Base-by-base conservation (phyloP, 148 eudicot genomes). In the Nepenthes mirabilis region DNA sequence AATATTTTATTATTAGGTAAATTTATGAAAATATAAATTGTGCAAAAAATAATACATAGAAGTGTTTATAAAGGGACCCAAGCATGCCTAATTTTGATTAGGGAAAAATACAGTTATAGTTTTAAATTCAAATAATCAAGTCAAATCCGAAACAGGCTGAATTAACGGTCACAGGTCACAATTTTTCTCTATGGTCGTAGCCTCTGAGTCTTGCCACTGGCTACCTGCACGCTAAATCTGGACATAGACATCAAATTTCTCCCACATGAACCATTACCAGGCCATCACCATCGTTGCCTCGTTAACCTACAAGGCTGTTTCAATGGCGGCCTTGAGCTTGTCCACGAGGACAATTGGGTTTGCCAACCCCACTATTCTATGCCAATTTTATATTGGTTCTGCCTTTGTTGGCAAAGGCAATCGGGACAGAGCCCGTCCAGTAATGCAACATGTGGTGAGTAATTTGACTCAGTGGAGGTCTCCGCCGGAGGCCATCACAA, bases 391-490 rank as follows among this genome's bases (percentile, higher is more conserved):
- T 54, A 86, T 91, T 23, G 98, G 86, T 34, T 60, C 78, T 3
- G 75, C 82, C 48, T 72, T 91, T 79, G 79, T 91, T 37, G 69
- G 62, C 12, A 85, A 82, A 73, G 74, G 80, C 32, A 88, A 88
- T 77, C 70, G 73, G 55, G 94, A 81, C 10, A 78, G 71, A 65
- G 83, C 96, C 59, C 82, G 83, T 70, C 82, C 88, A 43, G 88
- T 91, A 1, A 65, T 88, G 84, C 70, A 67, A 60, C 79, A 71
- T 61, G 71, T 91, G 96, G 80, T 88, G 61, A 70, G 37, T 68
- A 85, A 75, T 79, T 83, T 91, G 52, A 69, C 78, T 6, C 88
- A 83, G 55, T 68, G 88, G 71, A 91, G 88, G 63, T 85, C 78
- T 86, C 74, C 88, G 48, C 80, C 74, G 57, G 96, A 91, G 57